These are phyloP conservation scores for Waltergamsia citrina DNA, from an alignment of 2,329 filamentous ascomycete genomes.

Conservation along the genomic window DNA sequence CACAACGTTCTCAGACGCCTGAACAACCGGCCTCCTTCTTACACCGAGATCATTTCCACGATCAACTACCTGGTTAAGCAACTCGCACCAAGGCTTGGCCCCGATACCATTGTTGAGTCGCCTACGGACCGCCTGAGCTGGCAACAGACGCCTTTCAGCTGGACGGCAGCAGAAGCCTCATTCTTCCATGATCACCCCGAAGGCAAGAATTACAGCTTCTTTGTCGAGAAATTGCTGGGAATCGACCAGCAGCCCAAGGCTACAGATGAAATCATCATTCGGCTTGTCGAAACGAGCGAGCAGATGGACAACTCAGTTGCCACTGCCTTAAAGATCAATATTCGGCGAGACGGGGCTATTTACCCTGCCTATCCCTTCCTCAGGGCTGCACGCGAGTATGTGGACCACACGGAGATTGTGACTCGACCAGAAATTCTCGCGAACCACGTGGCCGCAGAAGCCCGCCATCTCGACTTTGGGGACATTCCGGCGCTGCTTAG, in stretches of 20 bases:
- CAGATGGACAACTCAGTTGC: constrained; percentile 42
- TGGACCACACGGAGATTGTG: constrained; percentile 26
- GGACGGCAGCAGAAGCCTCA: constrained; percentile 35
- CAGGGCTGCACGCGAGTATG: constrained; percentile 45
- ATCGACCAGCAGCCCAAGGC: constrained; percentile 46
- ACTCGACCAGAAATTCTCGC: constrained; percentile 28
- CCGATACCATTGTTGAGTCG: constrained; percentile 26
- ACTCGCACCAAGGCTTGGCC: constrained; percentile 27
- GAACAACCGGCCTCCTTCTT: constrained; percentile 41
- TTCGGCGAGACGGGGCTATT: constrained; percentile 32
- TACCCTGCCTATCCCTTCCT: constrained; percentile 46
- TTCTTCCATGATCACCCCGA: constrained; percentile 30
- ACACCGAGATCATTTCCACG: constrained; percentile 41
- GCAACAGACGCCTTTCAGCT: constrained; percentile 26
- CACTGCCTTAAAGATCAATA: constrained; percentile 40
- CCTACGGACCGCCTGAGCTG: constrained; percentile 26
- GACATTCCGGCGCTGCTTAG: constrained; percentile 40
- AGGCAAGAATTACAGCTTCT: constrained; percentile 31
- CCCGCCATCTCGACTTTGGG: constrained; percentile 29
- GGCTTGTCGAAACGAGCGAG: constrained; percentile 43
- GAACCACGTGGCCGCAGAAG: constrained; percentile 32
- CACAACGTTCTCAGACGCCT: constrained; percentile 39
- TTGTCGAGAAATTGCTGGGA: constrained; percentile 56
- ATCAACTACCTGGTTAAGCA: constrained; percentile 32
- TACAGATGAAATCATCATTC: constrained; percentile 46